Evolutionary conservation across 2,329 filamentous ascomycete species (phyloP).

Genomic region (Ophiocordyceps australis): DNA sequence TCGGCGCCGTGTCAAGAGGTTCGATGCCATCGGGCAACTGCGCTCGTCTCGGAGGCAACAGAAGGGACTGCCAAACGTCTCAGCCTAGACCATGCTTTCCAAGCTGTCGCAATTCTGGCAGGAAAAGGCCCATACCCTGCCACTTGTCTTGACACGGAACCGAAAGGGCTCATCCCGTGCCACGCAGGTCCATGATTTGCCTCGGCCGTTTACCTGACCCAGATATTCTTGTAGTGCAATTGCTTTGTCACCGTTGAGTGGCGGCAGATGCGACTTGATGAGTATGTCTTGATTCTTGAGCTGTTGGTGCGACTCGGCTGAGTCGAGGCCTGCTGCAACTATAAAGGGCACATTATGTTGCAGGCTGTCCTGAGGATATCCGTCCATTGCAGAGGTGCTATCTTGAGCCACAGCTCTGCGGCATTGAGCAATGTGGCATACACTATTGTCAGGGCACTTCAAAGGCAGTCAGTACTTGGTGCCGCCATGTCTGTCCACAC

Average conservation of each 20-base stretch:
- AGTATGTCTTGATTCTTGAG: slow-evolving; percentile 40
- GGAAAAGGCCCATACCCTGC: slow-evolving; percentile 51
- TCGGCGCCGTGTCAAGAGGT: slow-evolving; percentile 23
- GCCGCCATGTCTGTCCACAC: too few species aligned
- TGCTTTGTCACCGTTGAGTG: slow-evolving; percentile 46
- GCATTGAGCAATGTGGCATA: too few species aligned
- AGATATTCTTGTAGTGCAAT: slow-evolving; percentile 49
- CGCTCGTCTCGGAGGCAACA: slow-evolving; percentile 39
- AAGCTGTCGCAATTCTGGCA: too few species aligned
- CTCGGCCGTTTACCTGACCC: slow-evolving; percentile 42
- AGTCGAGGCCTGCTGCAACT: slow-evolving; percentile 57
- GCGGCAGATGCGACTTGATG: slow-evolving; percentile 53
- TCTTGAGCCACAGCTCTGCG: too few species aligned
- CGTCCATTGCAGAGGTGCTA: slow-evolving; percentile 47
- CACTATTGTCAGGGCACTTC: too few species aligned
- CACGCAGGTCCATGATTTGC: slow-evolving; percentile 48
- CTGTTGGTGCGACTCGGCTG: slow-evolving; percentile 23
- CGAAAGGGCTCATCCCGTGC: slow-evolving; percentile 30
- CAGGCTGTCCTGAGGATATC: slow-evolving; percentile 62
- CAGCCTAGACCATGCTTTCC: slow-evolving; percentile 6
- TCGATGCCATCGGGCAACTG: slow-evolving; percentile 32
- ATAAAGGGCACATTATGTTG: slow-evolving; percentile 76
- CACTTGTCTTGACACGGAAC: slow-evolving; percentile 56
- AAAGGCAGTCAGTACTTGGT: too few species aligned
- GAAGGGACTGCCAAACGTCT: slow-evolving; percentile 23